Evolutionary conservation across 495 filamentous ascomycete genomes (phyloP), one percentile per base, ranked within the genome.

Genomic region (Lophiotrema nucula): DNA sequence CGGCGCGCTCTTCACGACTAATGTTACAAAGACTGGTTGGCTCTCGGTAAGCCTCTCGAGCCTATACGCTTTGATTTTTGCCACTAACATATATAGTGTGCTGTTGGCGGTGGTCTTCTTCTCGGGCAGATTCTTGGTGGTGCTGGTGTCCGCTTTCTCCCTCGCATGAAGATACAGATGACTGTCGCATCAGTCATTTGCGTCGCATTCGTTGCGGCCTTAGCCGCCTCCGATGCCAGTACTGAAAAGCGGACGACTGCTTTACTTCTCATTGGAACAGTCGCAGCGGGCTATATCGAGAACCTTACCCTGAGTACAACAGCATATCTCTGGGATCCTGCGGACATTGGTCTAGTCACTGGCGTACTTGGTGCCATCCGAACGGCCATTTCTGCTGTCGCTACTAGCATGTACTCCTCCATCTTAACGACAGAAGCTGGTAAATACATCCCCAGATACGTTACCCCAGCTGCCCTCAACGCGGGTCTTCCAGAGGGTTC

Each of bases 1-100:
- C 35, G 51, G 35, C n/a, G 47, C 28, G 18, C 45, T 71, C 1
- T 73, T 64, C 56, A 69, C 67, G 1, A 72, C 62, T 3, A 62
- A 74, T 44, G 44, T 64, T n/a, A 65, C 70, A 35, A 51, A 69
- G 31, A 64, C 71, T 23, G 73, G 69, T 15, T 77, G 68, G 72
- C 61, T 68, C 53, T 72, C 65, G 51, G 49, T 53, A 43, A 22
- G 37, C 24, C 45, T 23, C 10, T 18, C 45, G 11, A 24, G 13
- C 10, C 45, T 35, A 6, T 43, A 8, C 39, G 6, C 39, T 6
- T 6, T 6, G 19, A 6, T 11, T 6, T 18, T 10, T 18, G 10
- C 41, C 8, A 44, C 12, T 44, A 44, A 15, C 19, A 44, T 21
- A 8, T 6, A 6, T 21, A 53, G 51, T 65, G 61, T 39, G 47